A percentile compares a stretch with the other conserved stretches of the same genome.
These are phyloP conservation scores for Yarrowia divulgata DNA, from an alignment of 805 yeast genomes.

Conservation along the genomic window DNA sequence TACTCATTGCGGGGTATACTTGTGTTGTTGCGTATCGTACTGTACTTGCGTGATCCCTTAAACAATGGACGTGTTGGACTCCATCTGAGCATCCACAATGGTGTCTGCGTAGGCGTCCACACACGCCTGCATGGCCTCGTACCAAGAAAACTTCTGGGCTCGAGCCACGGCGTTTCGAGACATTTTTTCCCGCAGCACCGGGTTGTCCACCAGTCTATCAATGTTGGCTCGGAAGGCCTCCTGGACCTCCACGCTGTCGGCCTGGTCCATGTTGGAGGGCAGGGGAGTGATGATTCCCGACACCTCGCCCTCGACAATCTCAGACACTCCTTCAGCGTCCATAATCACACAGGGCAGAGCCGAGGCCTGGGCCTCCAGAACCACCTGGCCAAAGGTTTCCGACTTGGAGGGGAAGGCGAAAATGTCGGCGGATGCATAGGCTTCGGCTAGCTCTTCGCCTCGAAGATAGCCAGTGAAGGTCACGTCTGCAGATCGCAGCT, in stretches of 20 bases:
- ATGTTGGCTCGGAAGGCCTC: conserved; percentile 37
- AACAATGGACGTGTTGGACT: conserved; percentile 15
- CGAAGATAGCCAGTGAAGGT: conserved; percentile 43
- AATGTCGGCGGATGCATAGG: conserved; percentile 42
- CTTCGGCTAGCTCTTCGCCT: conserved; percentile 42
- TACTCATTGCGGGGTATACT: conserved; percentile 3
- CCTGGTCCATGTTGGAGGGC: conserved; percentile 17
- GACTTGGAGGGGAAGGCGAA: conserved; percentile 42
- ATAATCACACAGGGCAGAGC: conserved; percentile 43
- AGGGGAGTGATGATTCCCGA: conserved; percentile 39
- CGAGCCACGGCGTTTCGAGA: conserved; percentile 33
- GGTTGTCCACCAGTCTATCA: conserved; percentile 37
- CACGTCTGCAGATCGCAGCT: conserved; percentile 40
- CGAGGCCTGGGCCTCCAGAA: conserved; percentile 43
- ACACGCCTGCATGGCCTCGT: conserved; percentile 40
- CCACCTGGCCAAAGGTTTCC: conserved; percentile 44
- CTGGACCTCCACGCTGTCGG: conserved; percentile 31
- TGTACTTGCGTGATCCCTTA: background rate
- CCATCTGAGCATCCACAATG: conserved; percentile 19
- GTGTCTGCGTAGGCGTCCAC: conserved; percentile 39
- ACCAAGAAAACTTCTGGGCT: conserved; percentile 37
- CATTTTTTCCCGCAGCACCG: conserved; percentile 32
- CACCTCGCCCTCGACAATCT: conserved; percentile 41
- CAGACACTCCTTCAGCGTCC: conserved; percentile 42
- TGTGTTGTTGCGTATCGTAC: background rate